Evolutionary conservation across 2,329 filamentous ascomycete species (phyloP).

Genomic region (Salinomyces thailandicus): DNA sequence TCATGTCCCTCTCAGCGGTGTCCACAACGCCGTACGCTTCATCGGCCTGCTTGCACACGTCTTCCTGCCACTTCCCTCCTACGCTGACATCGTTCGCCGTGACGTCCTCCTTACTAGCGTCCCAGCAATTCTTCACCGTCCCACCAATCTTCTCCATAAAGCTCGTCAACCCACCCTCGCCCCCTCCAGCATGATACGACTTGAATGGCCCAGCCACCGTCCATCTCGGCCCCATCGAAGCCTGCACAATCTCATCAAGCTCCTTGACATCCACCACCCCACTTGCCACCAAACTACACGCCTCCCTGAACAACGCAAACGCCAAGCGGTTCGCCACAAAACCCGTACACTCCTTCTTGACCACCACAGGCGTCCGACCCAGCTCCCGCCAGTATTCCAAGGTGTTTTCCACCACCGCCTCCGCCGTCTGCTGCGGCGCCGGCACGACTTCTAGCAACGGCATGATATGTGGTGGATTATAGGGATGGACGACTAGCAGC

Average conservation of each 20-base stretch:
- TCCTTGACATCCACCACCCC: slow-evolving; percentile 45
- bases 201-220: slow-evolving; percentile 47
- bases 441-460: slow-evolving; percentile 50
- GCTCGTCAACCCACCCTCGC: slow-evolving; percentile 40
- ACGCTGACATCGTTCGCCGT: slow-evolving; percentile 25
- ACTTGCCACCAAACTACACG: slow-evolving; percentile 43
- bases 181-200: slow-evolving; percentile 50
- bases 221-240: slow-evolving; percentile 46
- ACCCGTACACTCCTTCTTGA: slow-evolving; percentile 43
- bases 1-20: slow-evolving; percentile 30
- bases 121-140: slow-evolving; percentile 46
- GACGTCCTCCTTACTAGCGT: slow-evolving; percentile 33
- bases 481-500: slow-evolving; percentile 49
- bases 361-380: slow-evolving; percentile 37
- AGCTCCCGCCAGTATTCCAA: slow-evolving; percentile 37
- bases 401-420: slow-evolving; percentile 31
- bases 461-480: slow-evolving; percentile 53
- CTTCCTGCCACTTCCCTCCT: slow-evolving; percentile 36
- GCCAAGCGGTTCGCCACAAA: slow-evolving; percentile 50
- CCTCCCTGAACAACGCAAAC: slow-evolving; percentile 47
- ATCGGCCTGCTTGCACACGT: slow-evolving; percentile 36
- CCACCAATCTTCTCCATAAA: slow-evolving; percentile 48
- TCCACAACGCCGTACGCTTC: slow-evolving; percentile 39
- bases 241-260: slow-evolving; percentile 43
- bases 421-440: slow-evolving; percentile 30